phyloP scores from a whole-genome alignment of 2,329 filamentous ascomycete species.

The Trichoderma asperellum region DNA sequence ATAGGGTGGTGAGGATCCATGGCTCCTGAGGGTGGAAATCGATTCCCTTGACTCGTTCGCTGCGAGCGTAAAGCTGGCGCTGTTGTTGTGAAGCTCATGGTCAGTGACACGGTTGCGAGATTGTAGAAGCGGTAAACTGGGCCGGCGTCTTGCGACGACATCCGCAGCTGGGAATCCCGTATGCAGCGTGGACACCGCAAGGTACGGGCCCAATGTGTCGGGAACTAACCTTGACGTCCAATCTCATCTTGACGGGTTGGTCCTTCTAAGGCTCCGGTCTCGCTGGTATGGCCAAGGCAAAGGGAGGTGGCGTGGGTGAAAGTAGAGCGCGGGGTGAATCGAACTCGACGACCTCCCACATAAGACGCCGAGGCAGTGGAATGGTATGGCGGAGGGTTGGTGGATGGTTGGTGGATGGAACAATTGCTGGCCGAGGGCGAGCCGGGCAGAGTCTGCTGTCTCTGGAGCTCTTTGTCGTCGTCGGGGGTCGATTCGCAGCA shows the following conservation, averaged over 20 bases:
- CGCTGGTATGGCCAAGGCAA: conserved; percentile 1
- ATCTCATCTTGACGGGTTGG: conserved; percentile 43
- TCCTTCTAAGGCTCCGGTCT: conserved; percentile 19
- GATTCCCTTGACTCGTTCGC: conserved; percentile 94
- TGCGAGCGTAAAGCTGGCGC: conserved; percentile 68
- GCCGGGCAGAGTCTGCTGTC: conserved; percentile 26
- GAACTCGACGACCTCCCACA: conserved; percentile 22
- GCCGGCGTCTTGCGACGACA: neutral
- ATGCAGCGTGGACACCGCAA: neutral
- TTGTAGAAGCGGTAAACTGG: neutral
- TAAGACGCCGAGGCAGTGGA: conserved; percentile 9
- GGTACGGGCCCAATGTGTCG: neutral
- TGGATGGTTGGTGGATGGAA: neutral
- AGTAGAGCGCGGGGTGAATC: conserved; percentile 26
- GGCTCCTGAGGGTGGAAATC: conserved; percentile 97
- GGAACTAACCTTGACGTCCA: conserved; percentile 48
- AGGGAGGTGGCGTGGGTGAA: conserved; percentile 17
- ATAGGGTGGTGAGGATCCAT: conserved; percentile 95
- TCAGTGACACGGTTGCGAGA: neutral
- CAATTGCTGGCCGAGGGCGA: conserved; percentile 15
- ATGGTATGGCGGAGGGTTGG: neutral
- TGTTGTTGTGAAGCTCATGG: conserved; percentile 32
- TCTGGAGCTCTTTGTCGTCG: conserved; percentile 24
- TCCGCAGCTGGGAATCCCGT: neutral
- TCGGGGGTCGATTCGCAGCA: conserved; percentile 26